These are phyloP conservation scores for Hanseniaspora guilliermondii DNA, from an alignment of 805 yeast genomes.

Conservation along the genomic window DNA sequence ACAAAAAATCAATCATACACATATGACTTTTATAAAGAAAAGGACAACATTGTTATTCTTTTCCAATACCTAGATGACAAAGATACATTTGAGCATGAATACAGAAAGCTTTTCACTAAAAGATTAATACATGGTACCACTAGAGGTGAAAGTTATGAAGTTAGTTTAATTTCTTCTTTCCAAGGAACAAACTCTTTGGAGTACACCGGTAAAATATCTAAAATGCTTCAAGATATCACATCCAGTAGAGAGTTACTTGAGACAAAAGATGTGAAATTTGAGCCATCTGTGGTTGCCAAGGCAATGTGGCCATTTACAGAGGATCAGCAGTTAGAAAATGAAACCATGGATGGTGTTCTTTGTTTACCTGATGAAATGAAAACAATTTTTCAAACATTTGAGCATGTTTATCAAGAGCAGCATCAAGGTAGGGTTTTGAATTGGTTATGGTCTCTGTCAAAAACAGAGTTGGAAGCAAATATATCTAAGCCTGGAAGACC, in stretches of 20 bases:
- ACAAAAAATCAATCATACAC: conserved; percentile 52
- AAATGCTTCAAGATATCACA: conserved; percentile 90
- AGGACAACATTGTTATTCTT: conserved; percentile 74
- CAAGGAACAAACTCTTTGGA: conserved; percentile 85
- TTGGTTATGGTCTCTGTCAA: conserved; percentile 93
- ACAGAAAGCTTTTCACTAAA: conserved; percentile 77
- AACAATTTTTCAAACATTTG: conserved; percentile 53
- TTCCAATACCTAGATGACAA: conserved; percentile 84
- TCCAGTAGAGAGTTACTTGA: conserved; percentile 25
- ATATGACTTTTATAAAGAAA: conserved; percentile 48
- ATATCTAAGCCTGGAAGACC: conserved; percentile 69
- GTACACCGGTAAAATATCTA: conserved; percentile 83
- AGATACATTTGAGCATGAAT: conserved; percentile 88
- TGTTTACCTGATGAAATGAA: conserved; percentile 54
- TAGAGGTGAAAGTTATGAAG: conserved; percentile 70
- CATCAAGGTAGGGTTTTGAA: conserved; percentile 81
- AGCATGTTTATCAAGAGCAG: conserved; percentile 53
- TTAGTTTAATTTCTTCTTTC: conserved; percentile 66
- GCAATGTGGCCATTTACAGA: conserved; percentile 70
- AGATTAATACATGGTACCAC: conserved; percentile 81
- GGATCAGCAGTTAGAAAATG: conserved; percentile 29
- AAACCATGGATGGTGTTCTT: conserved; percentile 26
- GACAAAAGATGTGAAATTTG: conserved; percentile 65
- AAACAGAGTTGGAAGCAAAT: conserved; percentile 83
- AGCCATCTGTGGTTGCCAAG: conserved; percentile 70